Base-by-base conservation (phyloP, 495 filamentous ascomycete genomes). In the Penicillium subrubescens region DNA sequence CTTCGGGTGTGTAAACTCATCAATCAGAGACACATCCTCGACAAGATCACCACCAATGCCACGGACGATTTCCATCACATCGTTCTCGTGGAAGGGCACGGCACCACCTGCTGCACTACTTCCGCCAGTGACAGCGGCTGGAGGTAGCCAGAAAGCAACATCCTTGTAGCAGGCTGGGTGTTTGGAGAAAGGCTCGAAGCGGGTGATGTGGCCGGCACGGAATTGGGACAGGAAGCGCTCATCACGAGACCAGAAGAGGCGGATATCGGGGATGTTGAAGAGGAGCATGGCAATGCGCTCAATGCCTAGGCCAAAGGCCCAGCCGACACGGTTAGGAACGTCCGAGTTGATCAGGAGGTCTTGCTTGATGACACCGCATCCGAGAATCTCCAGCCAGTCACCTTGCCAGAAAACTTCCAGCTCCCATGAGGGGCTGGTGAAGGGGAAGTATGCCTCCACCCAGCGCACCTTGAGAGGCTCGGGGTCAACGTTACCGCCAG, bases 211-310 rank as follows among this genome's bases (percentile, higher is more conserved):
- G 19, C 83, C 86, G 0, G 88, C 82, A 6, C 83, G 81, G 78
- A 99, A 99, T 73, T 99, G 95, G 6, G 74, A 75, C 33, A 96
- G 76, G 76, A 98, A 99, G 11, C 95, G 86, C 66, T 81, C 65
- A 69, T 99, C 95, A 54, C 81, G 77, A 11, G 91, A 95, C 96
- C 95, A 99, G 80, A 99, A 98, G 10, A 98, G 87, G n/a, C 95
- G 88, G 66, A 99, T 99, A 68, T 99, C 95, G 0, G 94, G 92
- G 54, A 99, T 96, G 51, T 89, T 88, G 77, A 97, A 99, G 6
- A 99, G 84, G 31, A 99, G 83, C 96, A 99, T 99, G 50, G 95
- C 93, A 58, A 99, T 90, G 58, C 95, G 85, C 72, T 99, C 95
- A 25, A 98, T 83, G 11, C 95, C 95, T 15, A 97, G 81, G 27